These are phyloP conservation scores for Blumeria graminis DNA, from an alignment of 2,329 filamentous ascomycete species.

Conservation along the genomic window DNA sequence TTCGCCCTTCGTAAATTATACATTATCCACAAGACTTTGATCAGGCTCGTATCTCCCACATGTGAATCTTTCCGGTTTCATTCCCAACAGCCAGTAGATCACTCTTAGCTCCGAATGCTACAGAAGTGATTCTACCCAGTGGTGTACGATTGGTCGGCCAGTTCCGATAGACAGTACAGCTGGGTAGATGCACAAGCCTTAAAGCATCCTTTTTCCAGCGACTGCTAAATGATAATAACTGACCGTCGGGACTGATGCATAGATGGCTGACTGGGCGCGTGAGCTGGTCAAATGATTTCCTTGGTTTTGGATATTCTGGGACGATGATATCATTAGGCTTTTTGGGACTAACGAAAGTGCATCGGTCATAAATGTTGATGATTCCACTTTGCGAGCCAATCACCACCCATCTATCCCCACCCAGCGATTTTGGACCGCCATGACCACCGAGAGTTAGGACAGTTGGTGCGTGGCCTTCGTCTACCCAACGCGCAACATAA, in stretches of 20 bases:
- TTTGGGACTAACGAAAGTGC: conserved; percentile 16
- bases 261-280: conserved; percentile 64
- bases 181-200: conserved; percentile 69
- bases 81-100: conserved; percentile 67
- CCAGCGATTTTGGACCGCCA: conserved; percentile 31
- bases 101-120: conserved; percentile 41
- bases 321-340: conserved; percentile 22
- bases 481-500: conserved; percentile 63
- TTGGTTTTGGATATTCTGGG: conserved; percentile 45
- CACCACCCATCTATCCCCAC: conserved; percentile 71
- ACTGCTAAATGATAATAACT: conserved; percentile 69
- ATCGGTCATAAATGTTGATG: conserved; percentile 78
- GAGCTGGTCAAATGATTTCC: conserved; percentile 57
- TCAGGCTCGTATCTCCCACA: conserved; percentile 52
- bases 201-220: conserved; percentile 74
- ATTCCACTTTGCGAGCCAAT: conserved; percentile 72
- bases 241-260: conserved; percentile 67
- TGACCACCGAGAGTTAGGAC: conserved; percentile 56
- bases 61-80: conserved; percentile 61
- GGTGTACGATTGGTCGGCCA: conserved; percentile 88
- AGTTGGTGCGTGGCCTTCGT: conserved; percentile 73
- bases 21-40: no score
- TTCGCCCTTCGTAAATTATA: no score
- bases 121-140: conserved; percentile 54
- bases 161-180: conserved; percentile 83